Percentiles rank a stretch among this genome's conserved stretches.
phyloP scores from a whole-genome alignment of 768 basidiomycete genomes.

The Suillus paluster region DNA sequence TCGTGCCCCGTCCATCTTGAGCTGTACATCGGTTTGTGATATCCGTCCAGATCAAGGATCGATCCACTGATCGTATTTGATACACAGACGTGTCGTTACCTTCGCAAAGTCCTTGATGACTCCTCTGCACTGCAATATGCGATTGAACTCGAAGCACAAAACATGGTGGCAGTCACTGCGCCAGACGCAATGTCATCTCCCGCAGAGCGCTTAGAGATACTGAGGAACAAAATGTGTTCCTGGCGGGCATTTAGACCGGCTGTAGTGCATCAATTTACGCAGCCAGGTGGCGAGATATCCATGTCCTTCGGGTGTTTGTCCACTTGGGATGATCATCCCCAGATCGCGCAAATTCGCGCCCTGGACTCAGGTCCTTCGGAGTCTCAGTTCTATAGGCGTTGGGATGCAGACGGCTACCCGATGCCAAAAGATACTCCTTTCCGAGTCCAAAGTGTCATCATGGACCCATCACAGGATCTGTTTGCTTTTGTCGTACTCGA shows the following conservation, averaged over 20 bases:
- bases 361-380: not conserved
- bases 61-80: not conserved
- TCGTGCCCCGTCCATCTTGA: not conserved
- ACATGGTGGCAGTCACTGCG: not conserved
- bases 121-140: not conserved
- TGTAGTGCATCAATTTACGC: not conserved
- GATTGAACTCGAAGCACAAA: conserved; percentile 6
- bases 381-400: not conserved
- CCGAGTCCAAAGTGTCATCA: not conserved
- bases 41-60: not conserved
- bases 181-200: not conserved
- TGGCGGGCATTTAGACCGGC: not conserved
- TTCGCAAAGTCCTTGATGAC: not conserved
- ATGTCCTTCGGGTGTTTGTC: not conserved
- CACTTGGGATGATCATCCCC: not conserved
- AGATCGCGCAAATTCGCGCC: conserved; percentile 1
- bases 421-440: not conserved
- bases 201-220: conserved; percentile 1
- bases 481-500: not conserved
- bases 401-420: not conserved
- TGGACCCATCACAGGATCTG: conserved; percentile 1
- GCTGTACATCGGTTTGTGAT: not conserved
- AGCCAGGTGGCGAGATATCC: conserved; percentile 1
- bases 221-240: not conserved
- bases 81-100: conserved; percentile 2